phyloP scores from a whole-genome alignment of 257 asterid genomes.

The Forsythia viridissima region DNA sequence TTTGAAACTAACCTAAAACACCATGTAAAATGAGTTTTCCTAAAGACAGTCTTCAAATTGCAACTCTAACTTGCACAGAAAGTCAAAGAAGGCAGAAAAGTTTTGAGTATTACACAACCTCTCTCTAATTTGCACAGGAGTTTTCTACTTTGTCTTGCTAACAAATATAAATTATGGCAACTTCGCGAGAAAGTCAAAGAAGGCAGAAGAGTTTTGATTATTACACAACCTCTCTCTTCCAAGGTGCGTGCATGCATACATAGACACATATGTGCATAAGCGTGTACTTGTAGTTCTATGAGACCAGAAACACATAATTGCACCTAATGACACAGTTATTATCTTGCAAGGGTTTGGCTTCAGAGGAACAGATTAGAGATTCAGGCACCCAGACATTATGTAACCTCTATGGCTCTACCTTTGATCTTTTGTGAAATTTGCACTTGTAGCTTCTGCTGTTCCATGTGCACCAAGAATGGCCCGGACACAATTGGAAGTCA shows the following conservation, averaged over 20 bases:
- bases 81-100: neutral
- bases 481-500: constrained; percentile 69
- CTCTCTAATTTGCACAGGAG: neutral
- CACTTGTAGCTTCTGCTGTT: constrained; percentile 75
- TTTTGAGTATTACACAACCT: neutral
- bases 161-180: neutral
- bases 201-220: neutral
- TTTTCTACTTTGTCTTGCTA: neutral
- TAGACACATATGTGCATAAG: neutral
- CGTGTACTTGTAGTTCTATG: neutral
- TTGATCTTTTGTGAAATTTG: constrained; percentile 75
- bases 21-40: neutral
- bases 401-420: constrained; percentile 34
- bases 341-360: constrained; percentile 5
- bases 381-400: neutral
- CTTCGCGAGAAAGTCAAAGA: neutral
- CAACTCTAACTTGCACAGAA: neutral
- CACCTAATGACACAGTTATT: neutral
- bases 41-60: neutral
- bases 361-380: constrained; percentile 2
- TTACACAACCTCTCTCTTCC: neutral
- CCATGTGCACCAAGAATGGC: constrained; percentile 76
- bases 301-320: neutral
- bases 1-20: neutral
- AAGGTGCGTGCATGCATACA: neutral